Conservation (phyloP, 352 stramenopile genomes). For the Pythium volutum region DNA sequence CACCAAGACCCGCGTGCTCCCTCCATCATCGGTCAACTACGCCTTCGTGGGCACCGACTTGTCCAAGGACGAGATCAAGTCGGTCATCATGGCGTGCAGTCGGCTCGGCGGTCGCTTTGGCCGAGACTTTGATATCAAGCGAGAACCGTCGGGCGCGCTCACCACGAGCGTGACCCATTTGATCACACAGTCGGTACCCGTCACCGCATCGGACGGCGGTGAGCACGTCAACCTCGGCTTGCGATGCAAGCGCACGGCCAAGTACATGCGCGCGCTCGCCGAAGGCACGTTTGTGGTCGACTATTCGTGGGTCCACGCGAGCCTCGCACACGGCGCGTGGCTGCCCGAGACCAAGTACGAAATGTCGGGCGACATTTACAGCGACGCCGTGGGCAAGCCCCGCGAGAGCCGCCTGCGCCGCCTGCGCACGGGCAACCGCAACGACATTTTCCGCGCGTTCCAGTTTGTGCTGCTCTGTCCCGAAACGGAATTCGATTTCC, state of each 20-base stretch:
- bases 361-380: slow-evolving; percentile 81
- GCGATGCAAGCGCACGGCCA: slow-evolving; percentile 79
- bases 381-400: slow-evolving; percentile 62
- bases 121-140: slow-evolving; percentile 63
- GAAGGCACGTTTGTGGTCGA: slow-evolving; percentile 76
- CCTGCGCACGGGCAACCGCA: slow-evolving; percentile 47
- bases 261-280: slow-evolving; percentile 83
- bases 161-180: slow-evolving; percentile 70
- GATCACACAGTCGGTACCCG: slow-evolving; percentile 61
- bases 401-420: slow-evolving; percentile 55
- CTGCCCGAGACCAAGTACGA: slow-evolving; percentile 69
- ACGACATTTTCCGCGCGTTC: slow-evolving; percentile 75
- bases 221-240: slow-evolving; percentile 9
- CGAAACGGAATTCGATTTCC: slow-evolving; percentile 69
- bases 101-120: slow-evolving; percentile 68
- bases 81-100: slow-evolving; percentile 52
- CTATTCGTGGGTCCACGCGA: slow-evolving; percentile 71
- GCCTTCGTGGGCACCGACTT: slow-evolving; percentile 53
- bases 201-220: neutral
- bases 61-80: slow-evolving; percentile 46
- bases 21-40: neutral
- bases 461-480: slow-evolving; percentile 75
- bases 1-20: neutral
- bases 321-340: slow-evolving; percentile 57
- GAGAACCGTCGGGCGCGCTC: slow-evolving; percentile 30